These are phyloP conservation scores for Umbilicus rupestris DNA, from an alignment of 164 flowering plant species.

Conservation along the genomic window DNA sequence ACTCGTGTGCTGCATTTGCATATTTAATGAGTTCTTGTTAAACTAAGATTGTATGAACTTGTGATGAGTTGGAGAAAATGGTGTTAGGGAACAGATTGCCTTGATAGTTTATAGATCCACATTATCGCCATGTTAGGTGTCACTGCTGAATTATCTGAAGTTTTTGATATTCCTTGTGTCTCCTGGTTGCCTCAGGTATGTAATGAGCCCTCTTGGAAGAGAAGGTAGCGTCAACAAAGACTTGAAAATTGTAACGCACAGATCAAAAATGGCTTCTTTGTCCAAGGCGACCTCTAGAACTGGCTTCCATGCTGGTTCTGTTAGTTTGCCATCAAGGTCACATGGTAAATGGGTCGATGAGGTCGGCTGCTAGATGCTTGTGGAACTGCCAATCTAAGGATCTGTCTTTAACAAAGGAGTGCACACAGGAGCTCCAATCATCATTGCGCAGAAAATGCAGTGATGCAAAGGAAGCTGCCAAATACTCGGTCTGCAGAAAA, in stretches of 20 bases:
- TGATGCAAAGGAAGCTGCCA: neutral
- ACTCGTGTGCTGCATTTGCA: neutral
- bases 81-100: neutral
- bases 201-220: neutral
- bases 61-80: neutral
- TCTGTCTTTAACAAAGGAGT: slow-evolving; percentile 11
- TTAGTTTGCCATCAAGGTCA: slow-evolving; percentile 3
- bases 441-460: slow-evolving; percentile 7
- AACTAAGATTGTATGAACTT: neutral
- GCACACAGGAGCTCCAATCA: slow-evolving; percentile 3
- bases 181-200: neutral
- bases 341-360: slow-evolving; percentile 11
- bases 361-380: slow-evolving; percentile 22
- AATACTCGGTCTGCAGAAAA: slow-evolving; percentile 7
- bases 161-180: neutral
- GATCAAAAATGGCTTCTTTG: no score
- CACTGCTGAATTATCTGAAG: neutral
- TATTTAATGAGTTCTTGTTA: neutral
- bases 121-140: neutral
- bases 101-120: neutral
- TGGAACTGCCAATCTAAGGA: slow-evolving; percentile 14
- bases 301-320: slow-evolving; percentile 13
- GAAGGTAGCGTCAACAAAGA: no score
- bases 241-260: no score
- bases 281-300: slow-evolving; percentile 4